Evolutionary conservation across 805 yeast genomes (phyloP).

Genomic region (Metschnikowia aberdeeniae): DNA sequence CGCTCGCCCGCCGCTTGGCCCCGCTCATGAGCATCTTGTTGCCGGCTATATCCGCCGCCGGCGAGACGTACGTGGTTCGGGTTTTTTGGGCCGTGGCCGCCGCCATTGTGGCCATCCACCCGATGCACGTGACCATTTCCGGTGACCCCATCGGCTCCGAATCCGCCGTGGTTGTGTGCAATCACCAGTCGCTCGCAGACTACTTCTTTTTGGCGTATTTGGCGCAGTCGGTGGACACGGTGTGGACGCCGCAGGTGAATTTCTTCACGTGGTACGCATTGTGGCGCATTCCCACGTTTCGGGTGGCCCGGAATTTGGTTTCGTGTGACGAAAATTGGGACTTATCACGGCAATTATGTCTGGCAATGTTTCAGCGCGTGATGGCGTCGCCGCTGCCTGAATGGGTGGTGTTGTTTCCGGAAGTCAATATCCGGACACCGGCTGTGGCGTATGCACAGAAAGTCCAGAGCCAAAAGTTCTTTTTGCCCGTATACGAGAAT

Average conservation of each 20-base stretch:
- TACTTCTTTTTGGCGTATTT: conserved; percentile 49
- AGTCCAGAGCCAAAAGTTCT: conserved; percentile 51
- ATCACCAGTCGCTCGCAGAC: conserved; percentile 70
- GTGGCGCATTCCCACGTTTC: conserved; percentile 57
- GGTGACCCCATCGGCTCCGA: conserved; percentile 41
- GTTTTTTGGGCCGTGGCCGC: conserved; percentile 16
- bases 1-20: conserved; percentile 18
- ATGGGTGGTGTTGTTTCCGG: conserved; percentile 80
- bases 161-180: conserved; percentile 43
- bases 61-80: conserved; percentile 2
- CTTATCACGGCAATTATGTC: conserved; percentile 36
- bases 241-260: conserved; percentile 41
- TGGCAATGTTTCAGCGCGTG: conserved; percentile 33
- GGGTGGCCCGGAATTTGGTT: conserved; percentile 43
- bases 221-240: conserved; percentile 28
- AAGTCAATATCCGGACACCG: conserved; percentile 66
- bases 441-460: conserved; percentile 48
- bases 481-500: conserved; percentile 55
- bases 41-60: conserved; percentile 7
- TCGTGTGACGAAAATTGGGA: conserved; percentile 72
- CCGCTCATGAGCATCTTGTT: conserved; percentile 10
- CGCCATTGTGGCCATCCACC: conserved; percentile 10
- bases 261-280: conserved; percentile 70
- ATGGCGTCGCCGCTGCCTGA: conserved; percentile 38
- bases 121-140: conserved; percentile 32